These are phyloP conservation scores for Glonium stellatum DNA, from an alignment of 495 filamentous ascomycete species.

Conservation along the genomic window DNA sequence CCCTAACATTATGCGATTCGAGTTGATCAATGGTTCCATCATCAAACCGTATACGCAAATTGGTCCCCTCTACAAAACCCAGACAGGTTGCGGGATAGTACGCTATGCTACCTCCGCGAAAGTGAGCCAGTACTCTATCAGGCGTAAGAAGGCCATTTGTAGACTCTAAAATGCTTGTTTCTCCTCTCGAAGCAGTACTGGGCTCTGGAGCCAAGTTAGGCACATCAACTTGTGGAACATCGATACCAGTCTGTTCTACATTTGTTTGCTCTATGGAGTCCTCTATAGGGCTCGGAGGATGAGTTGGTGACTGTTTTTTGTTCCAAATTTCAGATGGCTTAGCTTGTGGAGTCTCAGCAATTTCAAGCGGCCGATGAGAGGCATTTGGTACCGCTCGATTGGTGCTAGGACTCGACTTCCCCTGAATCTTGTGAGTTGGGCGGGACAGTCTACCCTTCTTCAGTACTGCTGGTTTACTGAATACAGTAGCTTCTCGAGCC, in stretches of 20 bases:
- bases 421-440: slow-evolving; percentile 1
- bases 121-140: slow-evolving; percentile 38
- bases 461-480: not conserved
- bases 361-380: not conserved
- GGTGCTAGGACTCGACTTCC: not conserved
- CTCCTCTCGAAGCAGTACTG: not conserved
- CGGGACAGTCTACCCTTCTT: slow-evolving; percentile 3
- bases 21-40: slow-evolving; percentile 32
- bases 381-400: not conserved
- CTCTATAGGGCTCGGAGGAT: not conserved
- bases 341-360: slow-evolving; percentile 4
- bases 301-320: not conserved
- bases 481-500: slow-evolving; percentile 9
- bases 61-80: slow-evolving; percentile 8
- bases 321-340: not conserved
- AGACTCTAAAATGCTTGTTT: slow-evolving; percentile 2
- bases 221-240: not conserved
- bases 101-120: slow-evolving; percentile 29
- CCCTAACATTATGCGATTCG: slow-evolving; percentile 23
- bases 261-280: not conserved
- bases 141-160: slow-evolving; percentile 13
- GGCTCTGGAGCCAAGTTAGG: slow-evolving; percentile 3
- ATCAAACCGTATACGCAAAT: slow-evolving; percentile 36
- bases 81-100: slow-evolving; percentile 41
- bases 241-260: not conserved